Conservation (phyloP, 2,329 filamentous ascomycete genomes). For the Thelonectria olida region DNA sequence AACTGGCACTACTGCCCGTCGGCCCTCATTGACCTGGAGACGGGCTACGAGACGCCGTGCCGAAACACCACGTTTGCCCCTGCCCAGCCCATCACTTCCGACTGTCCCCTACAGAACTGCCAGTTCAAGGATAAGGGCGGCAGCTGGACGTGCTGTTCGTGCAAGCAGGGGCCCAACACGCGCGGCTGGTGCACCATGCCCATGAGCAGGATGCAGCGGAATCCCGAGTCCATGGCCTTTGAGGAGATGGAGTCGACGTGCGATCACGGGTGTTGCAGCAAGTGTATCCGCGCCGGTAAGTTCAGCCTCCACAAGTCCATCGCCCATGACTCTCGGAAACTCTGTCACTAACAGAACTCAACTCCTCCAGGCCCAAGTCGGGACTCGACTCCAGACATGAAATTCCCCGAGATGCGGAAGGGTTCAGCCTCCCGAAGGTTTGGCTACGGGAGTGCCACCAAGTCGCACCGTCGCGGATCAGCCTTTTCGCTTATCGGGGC, state of each 20-base stretch:
- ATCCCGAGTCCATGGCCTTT: slow-evolving; percentile 42
- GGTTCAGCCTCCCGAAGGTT: slow-evolving; percentile 49
- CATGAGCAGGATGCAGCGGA: slow-evolving; percentile 42
- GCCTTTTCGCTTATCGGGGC: slow-evolving; percentile 37
- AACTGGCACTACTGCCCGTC: slow-evolving; percentile 64
- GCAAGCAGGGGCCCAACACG: slow-evolving; percentile 60
- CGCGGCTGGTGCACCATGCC: slow-evolving; percentile 62
- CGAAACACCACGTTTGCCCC: slow-evolving; percentile 57
- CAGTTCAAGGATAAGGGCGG: slow-evolving; percentile 59
- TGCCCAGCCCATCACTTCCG: slow-evolving; percentile 52
- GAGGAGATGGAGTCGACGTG: slow-evolving; percentile 55
- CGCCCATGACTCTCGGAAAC: background rate
- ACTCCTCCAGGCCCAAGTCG: slow-evolving; percentile 43
- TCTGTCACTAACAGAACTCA: background rate
- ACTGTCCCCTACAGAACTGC: slow-evolving; percentile 62
- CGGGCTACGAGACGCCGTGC: slow-evolving; percentile 61
- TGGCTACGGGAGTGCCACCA: slow-evolving; percentile 42
- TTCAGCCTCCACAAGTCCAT: slow-evolving; percentile 13
- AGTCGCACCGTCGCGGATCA: slow-evolving; percentile 43
- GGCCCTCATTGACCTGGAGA: slow-evolving; percentile 56
- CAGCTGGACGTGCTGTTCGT: slow-evolving; percentile 64
- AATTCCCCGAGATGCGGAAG: slow-evolving; percentile 49
- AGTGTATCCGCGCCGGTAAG: slow-evolving; percentile 57
- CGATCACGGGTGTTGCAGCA: slow-evolving; percentile 62
- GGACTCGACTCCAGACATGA: slow-evolving; percentile 47